Conservation (phyloP, 192 early-diverging fungal species). For the Diversispora epigaea region DNA sequence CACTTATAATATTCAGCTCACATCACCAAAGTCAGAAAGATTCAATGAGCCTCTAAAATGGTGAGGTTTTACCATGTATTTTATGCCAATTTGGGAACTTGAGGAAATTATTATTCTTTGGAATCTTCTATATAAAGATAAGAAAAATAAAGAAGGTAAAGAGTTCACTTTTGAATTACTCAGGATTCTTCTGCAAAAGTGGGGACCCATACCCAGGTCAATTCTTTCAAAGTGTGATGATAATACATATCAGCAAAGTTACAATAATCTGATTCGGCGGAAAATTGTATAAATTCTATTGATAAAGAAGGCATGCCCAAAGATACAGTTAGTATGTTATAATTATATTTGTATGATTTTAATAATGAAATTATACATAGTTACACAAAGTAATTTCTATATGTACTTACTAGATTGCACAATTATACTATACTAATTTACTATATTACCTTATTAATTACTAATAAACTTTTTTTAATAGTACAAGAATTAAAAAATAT, state of each 20-base stretch:
- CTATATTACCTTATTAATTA: too few relatives aligned
- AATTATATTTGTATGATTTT: too few relatives aligned
- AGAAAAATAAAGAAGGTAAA: conserved; percentile 1
- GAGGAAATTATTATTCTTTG: conserved; percentile 19
- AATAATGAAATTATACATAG: too few relatives aligned
- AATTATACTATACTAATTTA: too few relatives aligned
- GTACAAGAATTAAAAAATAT: too few relatives aligned
- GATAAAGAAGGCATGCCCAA: conserved; percentile 12
- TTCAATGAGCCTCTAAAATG: conserved; percentile 12
- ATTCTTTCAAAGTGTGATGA: conserved; percentile 16
- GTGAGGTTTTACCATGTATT: conserved; percentile 17
- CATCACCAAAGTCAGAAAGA: conserved; percentile 12
- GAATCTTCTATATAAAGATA: conserved; percentile 5
- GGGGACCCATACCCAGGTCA: conserved; percentile 6
- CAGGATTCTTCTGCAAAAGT: not conserved
- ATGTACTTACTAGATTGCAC: too few relatives aligned
- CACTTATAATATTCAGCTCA: conserved; percentile 13
- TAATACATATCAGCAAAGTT: conserved; percentile 19
- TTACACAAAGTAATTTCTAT: too few relatives aligned
- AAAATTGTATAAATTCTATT: conserved; percentile 15
- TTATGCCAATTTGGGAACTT: conserved; percentile 23
- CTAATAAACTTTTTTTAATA: too few relatives aligned
- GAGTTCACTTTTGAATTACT: conserved; percentile 13
- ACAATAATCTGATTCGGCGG: not conserved
- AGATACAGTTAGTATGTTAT: not conserved